Evolutionary conservation across 768 basidiomycete species (phyloP).

Genomic region (Hortiboletus campestris): DNA sequence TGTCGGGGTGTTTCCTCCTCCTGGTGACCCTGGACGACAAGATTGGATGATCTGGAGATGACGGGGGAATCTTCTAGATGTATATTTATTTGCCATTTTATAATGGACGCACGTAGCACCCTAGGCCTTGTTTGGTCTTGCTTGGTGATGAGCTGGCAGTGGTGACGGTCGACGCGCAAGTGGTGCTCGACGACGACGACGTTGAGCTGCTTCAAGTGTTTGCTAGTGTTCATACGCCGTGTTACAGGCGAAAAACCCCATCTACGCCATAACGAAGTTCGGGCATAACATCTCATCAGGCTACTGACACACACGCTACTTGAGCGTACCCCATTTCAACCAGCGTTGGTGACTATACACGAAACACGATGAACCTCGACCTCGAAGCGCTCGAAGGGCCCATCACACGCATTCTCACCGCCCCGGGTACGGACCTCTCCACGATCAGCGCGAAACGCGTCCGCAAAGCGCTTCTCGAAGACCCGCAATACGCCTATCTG

Average conservation of each 20-base stretch:
- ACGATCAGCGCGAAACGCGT: constrained; percentile 90
- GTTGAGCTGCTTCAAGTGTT: neutral
- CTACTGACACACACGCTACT: neutral
- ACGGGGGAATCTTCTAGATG: neutral
- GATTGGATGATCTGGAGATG: constrained; percentile 61
- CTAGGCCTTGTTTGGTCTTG: constrained; percentile 24
- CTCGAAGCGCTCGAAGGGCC: constrained; percentile 53
- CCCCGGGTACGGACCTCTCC: constrained; percentile 72
- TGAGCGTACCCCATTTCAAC: neutral
- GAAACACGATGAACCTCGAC: constrained; percentile 48
- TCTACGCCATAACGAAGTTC: neutral
- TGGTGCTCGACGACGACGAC: constrained; percentile 11
- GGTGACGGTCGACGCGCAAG: constrained; percentile 1
- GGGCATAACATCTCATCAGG: neutral
- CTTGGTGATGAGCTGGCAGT: constrained; percentile 15
- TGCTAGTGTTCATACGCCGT: neutral
- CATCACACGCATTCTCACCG: constrained; percentile 68
- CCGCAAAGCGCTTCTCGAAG: constrained; percentile 65
- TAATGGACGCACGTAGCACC: neutral
- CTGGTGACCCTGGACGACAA: constrained; percentile 59
- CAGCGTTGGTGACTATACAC: neutral
- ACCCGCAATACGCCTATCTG: constrained; percentile 33
- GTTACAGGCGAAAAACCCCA: neutral
- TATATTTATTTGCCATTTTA: constrained; percentile 5
- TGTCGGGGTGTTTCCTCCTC: constrained; percentile 56